Evolutionary conservation across 805 yeast genomes (phyloP).

Genomic region (Kazachstania psychrophila): DNA sequence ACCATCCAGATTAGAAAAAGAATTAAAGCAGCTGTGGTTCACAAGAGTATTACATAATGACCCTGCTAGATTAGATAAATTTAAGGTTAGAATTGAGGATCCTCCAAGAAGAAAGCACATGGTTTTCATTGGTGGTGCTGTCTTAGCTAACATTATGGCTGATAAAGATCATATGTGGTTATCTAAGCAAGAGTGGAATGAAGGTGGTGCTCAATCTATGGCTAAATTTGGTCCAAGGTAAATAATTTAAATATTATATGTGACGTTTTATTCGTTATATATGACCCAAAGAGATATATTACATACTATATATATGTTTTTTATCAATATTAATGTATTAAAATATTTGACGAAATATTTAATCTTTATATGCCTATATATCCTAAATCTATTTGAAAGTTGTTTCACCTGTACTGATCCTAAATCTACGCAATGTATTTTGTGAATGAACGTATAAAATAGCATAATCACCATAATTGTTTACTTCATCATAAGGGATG

Average conservation of each 20-base stretch:
- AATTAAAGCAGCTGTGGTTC: conserved; percentile 92
- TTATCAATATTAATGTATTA: too few species aligned
- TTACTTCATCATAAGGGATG: conserved; percentile 9
- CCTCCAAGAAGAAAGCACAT: conserved; percentile 98
- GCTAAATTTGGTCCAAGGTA: conserved; percentile 87
- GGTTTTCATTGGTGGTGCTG: conserved; percentile 99
- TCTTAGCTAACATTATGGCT: conserved; percentile 94
- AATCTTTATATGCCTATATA: too few species aligned
- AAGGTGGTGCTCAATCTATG: conserved; percentile 81
- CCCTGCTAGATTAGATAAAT: conserved; percentile 76
- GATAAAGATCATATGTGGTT: conserved; percentile 99
- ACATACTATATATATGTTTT: too few species aligned
- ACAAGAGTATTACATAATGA: conserved; percentile 81
- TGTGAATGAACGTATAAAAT: conserved; percentile 9
- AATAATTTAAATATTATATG: too few species aligned
- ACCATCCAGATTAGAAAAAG: conserved; percentile 91
- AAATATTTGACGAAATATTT: too few species aligned
- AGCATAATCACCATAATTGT: conserved; percentile 9
- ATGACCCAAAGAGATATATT: too few species aligned
- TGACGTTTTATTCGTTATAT: too few species aligned
- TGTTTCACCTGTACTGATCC: conserved; percentile 3
- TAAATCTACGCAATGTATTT: conserved; percentile 2
- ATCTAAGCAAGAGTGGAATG: conserved; percentile 93
- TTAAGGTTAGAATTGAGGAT: conserved; percentile 94
- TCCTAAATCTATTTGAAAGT: too few species aligned